Conservation (phyloP, 2,329 filamentous ascomycete genomes). For the Trichophyton simii region DNA sequence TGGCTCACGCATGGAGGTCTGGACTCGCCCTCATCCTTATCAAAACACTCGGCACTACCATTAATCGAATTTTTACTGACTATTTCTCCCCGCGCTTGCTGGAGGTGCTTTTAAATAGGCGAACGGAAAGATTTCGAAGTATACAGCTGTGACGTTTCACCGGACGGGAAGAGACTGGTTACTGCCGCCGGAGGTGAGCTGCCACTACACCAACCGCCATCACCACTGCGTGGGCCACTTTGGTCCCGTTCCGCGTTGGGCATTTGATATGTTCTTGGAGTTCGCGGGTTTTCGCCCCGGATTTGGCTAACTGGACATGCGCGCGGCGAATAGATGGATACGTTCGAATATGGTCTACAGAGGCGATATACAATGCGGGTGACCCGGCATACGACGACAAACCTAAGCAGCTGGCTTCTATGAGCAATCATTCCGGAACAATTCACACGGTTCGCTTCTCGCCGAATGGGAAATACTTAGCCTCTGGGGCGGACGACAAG, state of each 20-base stretch:
- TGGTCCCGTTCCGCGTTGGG: conserved; percentile 7
- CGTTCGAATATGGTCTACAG: conserved; percentile 94
- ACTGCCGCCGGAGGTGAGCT: conserved; percentile 78
- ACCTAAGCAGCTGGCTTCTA: conserved; percentile 88
- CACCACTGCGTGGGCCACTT: no score
- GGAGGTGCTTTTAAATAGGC: conserved; percentile 38
- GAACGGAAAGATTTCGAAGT: conserved; percentile 98
- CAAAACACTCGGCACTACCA: no score
- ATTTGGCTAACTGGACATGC: not conserved
- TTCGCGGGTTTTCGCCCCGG: not conserved
- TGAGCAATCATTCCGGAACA: conserved; percentile 96
- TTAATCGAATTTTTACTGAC: not conserved
- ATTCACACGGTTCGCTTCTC: conserved; percentile 97
- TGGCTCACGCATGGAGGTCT: conserved; percentile 89
- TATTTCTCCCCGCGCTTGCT: not conserved
- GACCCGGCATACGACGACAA: conserved; percentile 57
- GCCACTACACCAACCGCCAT: no score
- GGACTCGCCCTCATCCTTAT: conserved; percentile 15
- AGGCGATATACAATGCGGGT: conserved; percentile 73
- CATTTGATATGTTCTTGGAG: conserved; percentile 7
- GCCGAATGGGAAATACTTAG: conserved; percentile 84
- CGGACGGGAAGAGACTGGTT: conserved; percentile 80
- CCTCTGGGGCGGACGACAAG: conserved; percentile 95
- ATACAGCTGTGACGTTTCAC: conserved; percentile 94
- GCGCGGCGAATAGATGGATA: conserved; percentile 57